Evolutionary conservation across 495 filamentous ascomycete genomes (phyloP), one percentile per base, ranked within the genome.

Genomic region (Daldinia caldariorum): DNA sequence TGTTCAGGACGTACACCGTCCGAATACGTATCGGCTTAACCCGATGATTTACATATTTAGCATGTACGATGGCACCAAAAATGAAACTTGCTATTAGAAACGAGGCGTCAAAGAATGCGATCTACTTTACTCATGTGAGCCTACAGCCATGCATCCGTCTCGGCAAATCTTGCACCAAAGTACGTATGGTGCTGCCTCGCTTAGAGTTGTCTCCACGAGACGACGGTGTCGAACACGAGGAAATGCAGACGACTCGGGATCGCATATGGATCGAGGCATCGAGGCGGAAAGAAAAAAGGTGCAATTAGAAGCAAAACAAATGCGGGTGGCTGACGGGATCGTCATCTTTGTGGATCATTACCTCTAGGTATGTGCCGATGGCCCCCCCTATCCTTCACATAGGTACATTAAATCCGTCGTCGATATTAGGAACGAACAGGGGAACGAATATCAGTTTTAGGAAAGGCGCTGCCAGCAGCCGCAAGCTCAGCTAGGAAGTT

Each of bases 381-480:
- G 26, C 26, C 26, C 58, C 51, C 55, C 26, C 49, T 60, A 66
- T 67, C 14, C 5, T 56, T 26, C 50, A n/a, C 55, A 47, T 39
- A 39, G 8, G 1, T 39, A 39, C 37, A 13, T 39, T 13, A 1
- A 45, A 18, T 18, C 43, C 16, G 20, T 47, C 43, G 43, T 9
- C 43, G 43, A 47, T 47, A 20, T 47, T 26, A 26, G 3, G 26
- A 26, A 26, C 26, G 26, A 22, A 18, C 34, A 32, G 32, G 53
- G 53, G 20, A 29, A n/a, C 29, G 26, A 39, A 55, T 47, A 37
- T 58, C 57, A 34, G 53, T 34, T 43, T 70, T 35, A 58, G 67
- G 62, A 62, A 66, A 58, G 39, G 37, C 29, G 34, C 54, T 63
- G 63, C 59, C 22, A 56, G 53, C 39, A 60, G 37, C 47, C 63